Conservation (phyloP, 345 rosid genomes). For the Salix udensis region DNA sequence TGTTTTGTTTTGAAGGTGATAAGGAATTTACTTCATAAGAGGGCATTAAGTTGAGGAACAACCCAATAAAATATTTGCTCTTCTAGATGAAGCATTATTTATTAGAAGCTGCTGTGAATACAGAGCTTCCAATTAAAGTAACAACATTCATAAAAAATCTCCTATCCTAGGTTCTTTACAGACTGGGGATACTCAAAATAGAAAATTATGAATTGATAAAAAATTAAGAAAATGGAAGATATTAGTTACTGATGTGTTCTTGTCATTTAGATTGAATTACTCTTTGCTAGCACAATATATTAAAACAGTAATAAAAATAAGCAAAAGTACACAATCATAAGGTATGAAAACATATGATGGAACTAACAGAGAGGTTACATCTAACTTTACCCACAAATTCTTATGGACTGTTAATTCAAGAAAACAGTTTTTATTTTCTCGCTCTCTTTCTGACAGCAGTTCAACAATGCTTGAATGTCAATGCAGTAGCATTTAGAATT, state of each 20-base stretch:
- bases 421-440: neutral
- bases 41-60: neutral
- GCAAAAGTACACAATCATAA: neutral
- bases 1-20: neutral
- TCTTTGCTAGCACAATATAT: neutral
- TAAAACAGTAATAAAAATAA: neutral
- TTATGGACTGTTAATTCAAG: neutral
- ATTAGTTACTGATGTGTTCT: neutral
- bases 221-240: neutral
- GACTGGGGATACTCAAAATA: neutral
- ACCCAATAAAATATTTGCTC: neutral
- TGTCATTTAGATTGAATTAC: neutral
- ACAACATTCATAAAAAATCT: neutral
- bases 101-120: neutral
- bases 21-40: neutral
- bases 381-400: neutral
- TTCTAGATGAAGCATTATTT: neutral
- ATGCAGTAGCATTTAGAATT: neutral
- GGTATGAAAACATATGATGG: neutral
- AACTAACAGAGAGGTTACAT: neutral
- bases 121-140: constrained; percentile 6
- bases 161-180: neutral
- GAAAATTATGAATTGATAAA: neutral
- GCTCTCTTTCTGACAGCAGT: neutral
- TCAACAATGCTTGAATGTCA: neutral